These are phyloP conservation scores for Peziza echinospora DNA, from an alignment of 495 filamentous ascomycete genomes.

Conservation along the genomic window DNA sequence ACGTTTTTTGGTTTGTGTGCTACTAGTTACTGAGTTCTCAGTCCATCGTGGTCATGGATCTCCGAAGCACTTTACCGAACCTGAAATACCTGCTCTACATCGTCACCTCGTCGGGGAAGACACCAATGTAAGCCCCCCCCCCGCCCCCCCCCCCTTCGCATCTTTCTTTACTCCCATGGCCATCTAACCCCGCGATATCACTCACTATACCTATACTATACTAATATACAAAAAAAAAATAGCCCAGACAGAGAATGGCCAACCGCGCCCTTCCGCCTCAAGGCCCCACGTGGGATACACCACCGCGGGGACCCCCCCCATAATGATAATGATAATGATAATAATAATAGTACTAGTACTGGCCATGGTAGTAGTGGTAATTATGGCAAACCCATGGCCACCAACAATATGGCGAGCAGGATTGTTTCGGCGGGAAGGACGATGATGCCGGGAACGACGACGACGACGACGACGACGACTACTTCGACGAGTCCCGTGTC, in stretches of 20 bases:
- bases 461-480: not conserved
- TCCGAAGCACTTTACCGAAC: constrained; percentile 78
- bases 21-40: constrained; percentile 40
- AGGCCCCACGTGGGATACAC: constrained; percentile 7
- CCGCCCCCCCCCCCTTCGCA: no score
- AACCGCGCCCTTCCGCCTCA: not conserved
- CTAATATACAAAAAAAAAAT: no score
- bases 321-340: no score
- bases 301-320: no score
- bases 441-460: no score
- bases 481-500: not conserved
- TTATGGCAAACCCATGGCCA: no score
- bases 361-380: no score
- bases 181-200: not conserved
- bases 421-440: no score
- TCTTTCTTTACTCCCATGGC: not conserved
- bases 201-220: no score
- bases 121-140: not conserved
- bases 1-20: no score
- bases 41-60: constrained; percentile 57
- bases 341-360: no score
- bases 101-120: not conserved
- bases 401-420: no score
- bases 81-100: constrained; percentile 48
- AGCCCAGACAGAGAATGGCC: not conserved